Evolutionary conservation across 2,329 filamentous ascomycete genomes (phyloP).

Genomic region (Thielaviopsis musarum): DNA sequence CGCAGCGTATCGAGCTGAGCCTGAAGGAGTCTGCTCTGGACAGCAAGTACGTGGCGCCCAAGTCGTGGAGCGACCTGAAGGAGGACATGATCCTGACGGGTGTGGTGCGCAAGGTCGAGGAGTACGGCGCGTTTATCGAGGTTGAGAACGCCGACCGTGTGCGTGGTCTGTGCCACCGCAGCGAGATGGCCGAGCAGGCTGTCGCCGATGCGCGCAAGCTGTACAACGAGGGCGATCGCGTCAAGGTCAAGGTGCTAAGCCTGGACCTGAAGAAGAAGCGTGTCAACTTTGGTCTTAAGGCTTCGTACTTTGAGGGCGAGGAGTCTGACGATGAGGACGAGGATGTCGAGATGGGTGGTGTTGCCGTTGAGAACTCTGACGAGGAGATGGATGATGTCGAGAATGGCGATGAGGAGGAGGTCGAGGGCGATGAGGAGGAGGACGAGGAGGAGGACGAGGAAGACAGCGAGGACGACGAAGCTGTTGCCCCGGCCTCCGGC

Average conservation of each 20-base stretch:
- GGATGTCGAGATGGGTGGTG: constrained; percentile 30
- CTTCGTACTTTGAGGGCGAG: constrained; percentile 64
- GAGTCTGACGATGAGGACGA: constrained; percentile 31
- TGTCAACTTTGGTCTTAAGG: constrained; percentile 82
- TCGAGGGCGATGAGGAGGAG: constrained; percentile 16
- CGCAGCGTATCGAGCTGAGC: constrained; percentile 65
- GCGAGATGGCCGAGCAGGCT: constrained; percentile 71
- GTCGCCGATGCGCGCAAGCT: constrained; percentile 77
- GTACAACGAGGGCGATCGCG: constrained; percentile 78
- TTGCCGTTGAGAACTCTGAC: constrained; percentile 21
- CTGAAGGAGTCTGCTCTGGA: constrained; percentile 75
- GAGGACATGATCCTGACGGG: constrained; percentile 72
- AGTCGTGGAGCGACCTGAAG: constrained; percentile 62
- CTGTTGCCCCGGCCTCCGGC: constrained; percentile 28
- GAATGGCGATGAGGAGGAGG: constrained; percentile 24
- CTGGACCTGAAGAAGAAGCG: constrained; percentile 59
- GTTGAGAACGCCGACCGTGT: constrained; percentile 76
- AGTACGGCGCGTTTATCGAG: constrained; percentile 88
- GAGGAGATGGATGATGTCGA: constrained; percentile 27
- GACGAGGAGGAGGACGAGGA: constrained; percentile 32
- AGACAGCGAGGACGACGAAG: constrained; percentile 21
- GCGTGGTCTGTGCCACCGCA: constrained; percentile 83
- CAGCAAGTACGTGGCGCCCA: constrained; percentile 54
- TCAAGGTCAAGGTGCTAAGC: constrained; percentile 78
- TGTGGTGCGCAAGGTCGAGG: constrained; percentile 82